Conservation (phyloP, 2,329 filamentous ascomycete species). For the Triangularia setosa region DNA sequence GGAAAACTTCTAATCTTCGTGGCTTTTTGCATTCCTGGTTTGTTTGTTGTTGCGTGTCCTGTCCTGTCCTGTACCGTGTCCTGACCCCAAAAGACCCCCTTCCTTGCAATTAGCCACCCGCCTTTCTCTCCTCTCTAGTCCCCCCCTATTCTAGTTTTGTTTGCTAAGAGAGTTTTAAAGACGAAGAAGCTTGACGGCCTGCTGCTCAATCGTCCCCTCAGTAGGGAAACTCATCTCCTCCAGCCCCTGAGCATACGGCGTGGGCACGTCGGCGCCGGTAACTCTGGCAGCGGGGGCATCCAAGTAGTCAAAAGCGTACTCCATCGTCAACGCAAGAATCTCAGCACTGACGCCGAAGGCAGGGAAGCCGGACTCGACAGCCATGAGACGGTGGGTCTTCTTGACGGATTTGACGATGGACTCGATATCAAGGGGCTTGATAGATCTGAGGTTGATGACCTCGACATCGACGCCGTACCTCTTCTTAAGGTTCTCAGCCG, state of each 20-base stretch:
- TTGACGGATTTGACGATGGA: slow-evolving; percentile 95
- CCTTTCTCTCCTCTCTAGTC: background rate
- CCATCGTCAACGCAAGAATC: slow-evolving; percentile 90
- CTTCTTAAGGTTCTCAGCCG: slow-evolving; percentile 87
- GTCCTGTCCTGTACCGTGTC: slow-evolving; percentile 5
- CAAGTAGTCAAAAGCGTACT: slow-evolving; percentile 98
- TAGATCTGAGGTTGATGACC: slow-evolving; percentile 95
- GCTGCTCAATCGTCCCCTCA: slow-evolving; percentile 80
- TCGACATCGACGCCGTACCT: slow-evolving; percentile 95
- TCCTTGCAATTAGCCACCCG: background rate
- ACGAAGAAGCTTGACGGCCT: slow-evolving; percentile 83
- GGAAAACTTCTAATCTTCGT: background rate
- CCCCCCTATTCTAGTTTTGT: background rate
- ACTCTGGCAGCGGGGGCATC: slow-evolving; percentile 89
- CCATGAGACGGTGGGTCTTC: slow-evolving; percentile 92
- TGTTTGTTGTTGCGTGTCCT: background rate
- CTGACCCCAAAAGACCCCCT: slow-evolving; percentile 10
- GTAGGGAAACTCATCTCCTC: slow-evolving; percentile 96
- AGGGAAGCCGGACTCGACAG: slow-evolving; percentile 93
- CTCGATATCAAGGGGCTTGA: slow-evolving; percentile 96
- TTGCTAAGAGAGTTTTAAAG: slow-evolving; percentile 40
- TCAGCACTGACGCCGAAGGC: slow-evolving; percentile 90
- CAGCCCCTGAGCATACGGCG: slow-evolving; percentile 86
- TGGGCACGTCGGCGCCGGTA: slow-evolving; percentile 95
- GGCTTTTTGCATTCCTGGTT: background rate